These are phyloP conservation scores for Mortierella sp. DNA, from an alignment of 371 early-diverging fungal genomes.

Conservation along the genomic window DNA sequence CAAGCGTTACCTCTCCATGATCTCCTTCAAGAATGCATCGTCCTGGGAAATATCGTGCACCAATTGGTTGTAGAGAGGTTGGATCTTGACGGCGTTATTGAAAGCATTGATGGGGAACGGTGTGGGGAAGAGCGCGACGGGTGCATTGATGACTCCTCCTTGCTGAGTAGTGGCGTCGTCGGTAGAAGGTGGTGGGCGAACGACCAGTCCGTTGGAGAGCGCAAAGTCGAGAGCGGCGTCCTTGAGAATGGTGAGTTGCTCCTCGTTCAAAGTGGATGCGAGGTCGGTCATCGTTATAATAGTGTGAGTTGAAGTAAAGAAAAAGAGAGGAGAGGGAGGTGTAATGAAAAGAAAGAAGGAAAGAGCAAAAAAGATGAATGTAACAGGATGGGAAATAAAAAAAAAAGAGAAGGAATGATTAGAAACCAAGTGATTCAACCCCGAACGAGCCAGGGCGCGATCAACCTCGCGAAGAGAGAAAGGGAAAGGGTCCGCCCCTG, in stretches of 20 bases:
- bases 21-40: constrained; percentile 77
- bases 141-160: constrained; percentile 80
- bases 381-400: background rate
- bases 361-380: background rate
- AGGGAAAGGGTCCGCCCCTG: background rate
- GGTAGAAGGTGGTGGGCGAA: constrained; percentile 70
- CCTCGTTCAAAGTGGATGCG: constrained; percentile 50
- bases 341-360: background rate
- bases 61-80: constrained; percentile 86
- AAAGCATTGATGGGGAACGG: constrained; percentile 85
- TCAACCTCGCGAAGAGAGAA: background rate
- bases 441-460: background rate
- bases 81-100: constrained; percentile 81
- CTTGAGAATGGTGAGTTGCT: constrained; percentile 57
- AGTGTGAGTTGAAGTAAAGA: background rate
- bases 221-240: constrained; percentile 84
- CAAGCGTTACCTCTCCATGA: constrained; percentile 75
- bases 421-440: background rate
- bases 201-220: constrained; percentile 82
- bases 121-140: constrained; percentile 91
- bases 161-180: constrained; percentile 23
- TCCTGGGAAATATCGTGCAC: constrained; percentile 87
- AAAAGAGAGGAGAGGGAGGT: background rate
- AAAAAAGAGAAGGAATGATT: background rate
- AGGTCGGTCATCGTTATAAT: constrained; percentile 35